A percentile compares a stretch with the other conserved stretches of the same genome.
Conservation (phyloP, 116 monocot species). For the Phalaenopsis hybrid region DNA sequence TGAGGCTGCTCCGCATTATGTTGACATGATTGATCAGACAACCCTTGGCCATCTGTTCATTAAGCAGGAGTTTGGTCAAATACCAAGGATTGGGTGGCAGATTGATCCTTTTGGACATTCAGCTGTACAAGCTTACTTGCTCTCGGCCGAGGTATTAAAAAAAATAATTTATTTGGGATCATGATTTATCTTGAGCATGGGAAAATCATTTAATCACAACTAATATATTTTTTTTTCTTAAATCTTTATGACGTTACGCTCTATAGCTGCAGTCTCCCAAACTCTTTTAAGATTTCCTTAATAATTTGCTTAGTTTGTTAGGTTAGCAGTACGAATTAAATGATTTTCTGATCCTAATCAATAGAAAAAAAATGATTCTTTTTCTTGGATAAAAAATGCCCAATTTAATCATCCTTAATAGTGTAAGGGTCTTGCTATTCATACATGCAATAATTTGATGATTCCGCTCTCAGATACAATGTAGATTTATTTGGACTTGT, state of each 20-base stretch:
- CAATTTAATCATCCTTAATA: neutral
- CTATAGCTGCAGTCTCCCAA: neutral
- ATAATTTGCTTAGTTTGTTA: neutral
- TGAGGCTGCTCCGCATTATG: constrained; percentile 86
- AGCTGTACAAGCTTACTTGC: constrained; percentile 90
- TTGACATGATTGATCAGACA: constrained; percentile 99
- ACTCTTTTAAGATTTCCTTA: neutral
- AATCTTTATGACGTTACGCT: neutral
- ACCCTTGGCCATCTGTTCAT: constrained; percentile 90
- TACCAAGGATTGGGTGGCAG: constrained; percentile 96
- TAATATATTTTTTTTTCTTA: neutral
- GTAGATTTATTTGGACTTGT: neutral
- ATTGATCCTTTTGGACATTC: constrained; percentile 99
- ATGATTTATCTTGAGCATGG: neutral
- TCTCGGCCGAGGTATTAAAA: constrained; percentile 68
- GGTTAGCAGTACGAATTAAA: neutral
- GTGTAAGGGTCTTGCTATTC: neutral
- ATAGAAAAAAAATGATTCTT: neutral
- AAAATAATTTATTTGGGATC: neutral
- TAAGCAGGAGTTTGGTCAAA: constrained; percentile 73
- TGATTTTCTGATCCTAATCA: neutral
- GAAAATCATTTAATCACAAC: neutral
- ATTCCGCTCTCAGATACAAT: neutral
- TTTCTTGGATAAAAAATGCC: neutral
- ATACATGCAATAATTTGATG: neutral